Evolutionary conservation across 2,329 filamentous ascomycete genomes (phyloP).

Genomic region (Neofusicoccum umdonicola): DNA sequence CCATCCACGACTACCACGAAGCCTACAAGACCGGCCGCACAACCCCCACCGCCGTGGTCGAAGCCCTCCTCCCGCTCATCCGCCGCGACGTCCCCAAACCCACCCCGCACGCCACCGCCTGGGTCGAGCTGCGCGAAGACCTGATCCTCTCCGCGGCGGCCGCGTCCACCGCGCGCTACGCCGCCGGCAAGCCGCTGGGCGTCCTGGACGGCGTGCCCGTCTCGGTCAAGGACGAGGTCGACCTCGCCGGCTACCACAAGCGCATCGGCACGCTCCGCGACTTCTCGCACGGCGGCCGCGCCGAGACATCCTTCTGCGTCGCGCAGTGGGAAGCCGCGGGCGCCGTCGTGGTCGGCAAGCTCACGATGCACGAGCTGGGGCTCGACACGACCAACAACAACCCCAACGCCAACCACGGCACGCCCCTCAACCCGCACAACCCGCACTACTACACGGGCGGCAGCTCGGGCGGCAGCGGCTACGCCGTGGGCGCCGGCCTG

Average conservation of each 20-base stretch:
- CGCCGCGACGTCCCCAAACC: slow-evolving; percentile 54
- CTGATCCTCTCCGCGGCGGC: slow-evolving; percentile 65
- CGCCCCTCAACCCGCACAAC: slow-evolving; percentile 76
- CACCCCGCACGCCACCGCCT: slow-evolving; percentile 68
- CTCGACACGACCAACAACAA: slow-evolving; percentile 72
- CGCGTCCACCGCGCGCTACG: slow-evolving; percentile 71
- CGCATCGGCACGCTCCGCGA: slow-evolving; percentile 64
- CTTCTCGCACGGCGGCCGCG: slow-evolving; percentile 43
- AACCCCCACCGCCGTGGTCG: slow-evolving; percentile 70
- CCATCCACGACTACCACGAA: slow-evolving; percentile 72
- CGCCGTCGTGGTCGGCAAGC: slow-evolving; percentile 72
- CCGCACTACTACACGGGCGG: slow-evolving; percentile 74
- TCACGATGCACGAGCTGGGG: slow-evolving; percentile 70
- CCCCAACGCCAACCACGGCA: slow-evolving; percentile 68
- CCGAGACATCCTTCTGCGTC: slow-evolving; percentile 66
- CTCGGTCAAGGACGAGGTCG: slow-evolving; percentile 78
- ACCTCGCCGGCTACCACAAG: slow-evolving; percentile 67
- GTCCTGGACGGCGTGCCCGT: slow-evolving; percentile 80
- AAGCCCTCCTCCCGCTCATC: slow-evolving; percentile 70
- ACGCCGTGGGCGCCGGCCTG: slow-evolving; percentile 66
- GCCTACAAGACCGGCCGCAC: slow-evolving; percentile 67
- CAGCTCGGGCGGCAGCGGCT: slow-evolving; percentile 74
- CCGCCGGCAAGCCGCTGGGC: slow-evolving; percentile 62
- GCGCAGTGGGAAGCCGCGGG: slow-evolving; percentile 70
- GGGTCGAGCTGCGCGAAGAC: slow-evolving; percentile 65